Conservation (phyloP, 495 filamentous ascomycete species). For the Halenospora varia region DNA sequence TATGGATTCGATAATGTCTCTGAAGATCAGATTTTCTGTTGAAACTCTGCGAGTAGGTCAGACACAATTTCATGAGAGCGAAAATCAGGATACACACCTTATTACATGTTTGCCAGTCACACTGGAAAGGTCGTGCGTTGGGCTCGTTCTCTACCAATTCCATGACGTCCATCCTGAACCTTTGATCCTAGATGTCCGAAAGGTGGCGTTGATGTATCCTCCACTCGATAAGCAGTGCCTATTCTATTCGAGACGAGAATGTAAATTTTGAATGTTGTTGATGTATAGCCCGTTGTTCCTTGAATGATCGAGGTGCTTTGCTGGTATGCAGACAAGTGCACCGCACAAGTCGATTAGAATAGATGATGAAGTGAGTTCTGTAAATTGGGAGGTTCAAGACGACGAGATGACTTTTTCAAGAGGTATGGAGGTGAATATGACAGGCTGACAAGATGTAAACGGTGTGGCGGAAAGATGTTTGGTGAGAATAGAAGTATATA, state of each 20-base stretch:
- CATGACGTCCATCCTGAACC: slow-evolving; percentile 46
- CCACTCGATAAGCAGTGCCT: too few relatives aligned
- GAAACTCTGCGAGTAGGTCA: slow-evolving; percentile 58
- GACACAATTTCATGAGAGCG: background rate
- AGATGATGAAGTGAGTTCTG: too few relatives aligned
- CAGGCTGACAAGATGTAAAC: too few relatives aligned
- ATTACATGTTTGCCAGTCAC: slow-evolving; percentile 45
- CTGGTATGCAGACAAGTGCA: background rate
- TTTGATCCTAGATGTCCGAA: background rate
- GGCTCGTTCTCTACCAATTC: slow-evolving; percentile 51
- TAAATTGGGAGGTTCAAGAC: too few relatives aligned
- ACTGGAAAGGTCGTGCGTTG: slow-evolving; percentile 47
- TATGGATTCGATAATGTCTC: slow-evolving; percentile 86
- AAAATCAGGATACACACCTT: slow-evolving; percentile 36
- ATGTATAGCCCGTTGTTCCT: too few relatives aligned
- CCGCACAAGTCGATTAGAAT: slow-evolving; percentile 4
- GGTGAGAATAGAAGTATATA: background rate
- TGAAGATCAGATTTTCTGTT: slow-evolving; percentile 91
- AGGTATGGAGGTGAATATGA: too few relatives aligned
- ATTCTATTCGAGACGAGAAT: too few relatives aligned
- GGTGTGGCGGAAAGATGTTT: slow-evolving; percentile 1
- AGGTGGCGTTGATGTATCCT: too few relatives aligned
- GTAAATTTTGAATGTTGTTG: too few relatives aligned
- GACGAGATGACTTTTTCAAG: too few relatives aligned
- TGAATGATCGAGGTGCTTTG: too few relatives aligned